phyloP scores from a whole-genome alignment of 441 rosid genomes.

The Viola pubescens region DNA sequence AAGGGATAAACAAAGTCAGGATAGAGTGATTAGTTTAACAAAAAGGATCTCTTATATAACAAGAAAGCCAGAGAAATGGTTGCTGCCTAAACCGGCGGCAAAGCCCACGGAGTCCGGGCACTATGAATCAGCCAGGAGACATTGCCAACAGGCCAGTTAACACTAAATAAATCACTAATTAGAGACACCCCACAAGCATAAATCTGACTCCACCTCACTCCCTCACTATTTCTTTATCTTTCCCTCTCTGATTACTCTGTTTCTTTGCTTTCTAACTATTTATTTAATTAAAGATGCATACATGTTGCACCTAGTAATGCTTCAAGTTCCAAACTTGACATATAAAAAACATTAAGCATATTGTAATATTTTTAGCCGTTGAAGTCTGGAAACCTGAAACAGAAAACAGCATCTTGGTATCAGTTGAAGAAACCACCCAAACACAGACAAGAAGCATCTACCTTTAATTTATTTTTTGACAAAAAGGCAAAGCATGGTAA shows the following conservation, averaged over 20 bases:
- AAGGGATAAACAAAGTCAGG: background rate
- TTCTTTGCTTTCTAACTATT: conserved; percentile 21
- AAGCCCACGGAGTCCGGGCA: conserved; percentile 63
- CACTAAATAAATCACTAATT: conserved; percentile 41
- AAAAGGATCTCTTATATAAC: conserved; percentile 47
- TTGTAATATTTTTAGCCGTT: conserved; percentile 30
- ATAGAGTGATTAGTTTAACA: background rate
- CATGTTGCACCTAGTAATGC: conserved; percentile 28
- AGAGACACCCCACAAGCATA: conserved; percentile 41
- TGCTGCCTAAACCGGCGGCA: conserved; percentile 65
- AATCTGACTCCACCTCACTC: conserved; percentile 52
- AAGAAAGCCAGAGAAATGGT: conserved; percentile 43
- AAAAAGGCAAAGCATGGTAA: conserved; percentile 19
- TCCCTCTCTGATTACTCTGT: conserved; percentile 28
- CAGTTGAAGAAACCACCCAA: conserved; percentile 60
- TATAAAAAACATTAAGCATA: conserved; percentile 18
- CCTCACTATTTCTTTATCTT: conserved; percentile 25
- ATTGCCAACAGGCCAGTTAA: conserved; percentile 40
- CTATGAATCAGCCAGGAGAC: conserved; percentile 61
- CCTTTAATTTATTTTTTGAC: conserved; percentile 16
- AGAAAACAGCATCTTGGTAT: conserved; percentile 83
- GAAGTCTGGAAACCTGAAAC: conserved; percentile 63
- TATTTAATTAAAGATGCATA: conserved; percentile 26
- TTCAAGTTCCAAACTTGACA: conserved; percentile 57
- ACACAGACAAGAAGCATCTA: conserved; percentile 78